Percentiles rank a stretch among this genome's conserved stretches.
Evolutionary conservation across 208 protist genomes (phyloP).

Genomic region (Histomonas meleagridis): DNA sequence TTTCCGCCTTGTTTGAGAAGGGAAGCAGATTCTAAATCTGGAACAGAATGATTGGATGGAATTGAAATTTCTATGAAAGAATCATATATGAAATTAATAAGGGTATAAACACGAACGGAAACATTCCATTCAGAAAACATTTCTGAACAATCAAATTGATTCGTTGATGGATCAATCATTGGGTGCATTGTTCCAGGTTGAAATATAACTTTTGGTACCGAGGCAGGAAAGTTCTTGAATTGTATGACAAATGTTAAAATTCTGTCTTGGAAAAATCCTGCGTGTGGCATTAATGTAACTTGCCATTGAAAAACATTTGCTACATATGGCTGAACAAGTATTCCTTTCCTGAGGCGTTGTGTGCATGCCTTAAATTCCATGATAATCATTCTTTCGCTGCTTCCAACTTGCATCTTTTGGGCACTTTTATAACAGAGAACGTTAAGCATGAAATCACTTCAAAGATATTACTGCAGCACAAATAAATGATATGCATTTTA

Average conservation of each 20-base stretch:
- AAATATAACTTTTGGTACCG: slow-evolving; percentile 16
- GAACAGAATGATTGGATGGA: background rate
- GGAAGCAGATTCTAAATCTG: background rate
- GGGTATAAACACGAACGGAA: background rate
- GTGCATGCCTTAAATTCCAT: background rate
- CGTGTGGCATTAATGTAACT: background rate
- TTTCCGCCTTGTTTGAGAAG: background rate
- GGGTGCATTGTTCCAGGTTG: background rate
- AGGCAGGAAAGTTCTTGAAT: background rate
- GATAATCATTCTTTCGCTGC: background rate
- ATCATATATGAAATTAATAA: slow-evolving; percentile 16
- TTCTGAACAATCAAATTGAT: background rate
- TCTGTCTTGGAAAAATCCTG: background rate
- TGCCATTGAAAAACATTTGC: slow-evolving; percentile 18
- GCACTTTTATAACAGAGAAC: no score
- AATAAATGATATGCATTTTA: no score
- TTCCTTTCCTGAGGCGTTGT: background rate
- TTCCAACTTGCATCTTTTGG: background rate
- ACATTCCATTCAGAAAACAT: slow-evolving; percentile 31
- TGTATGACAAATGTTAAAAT: background rate
- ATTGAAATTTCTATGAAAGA: slow-evolving; percentile 3
- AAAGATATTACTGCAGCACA: no score
- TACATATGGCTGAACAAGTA: background rate
- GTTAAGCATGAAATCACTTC: no score
- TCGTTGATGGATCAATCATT: background rate